A percentile compares a stretch with the other conserved stretches of the same genome.
These are phyloP conservation scores for Lolium perenne DNA, from an alignment of 176 grass and related monocot species.

Conservation along the genomic window DNA sequence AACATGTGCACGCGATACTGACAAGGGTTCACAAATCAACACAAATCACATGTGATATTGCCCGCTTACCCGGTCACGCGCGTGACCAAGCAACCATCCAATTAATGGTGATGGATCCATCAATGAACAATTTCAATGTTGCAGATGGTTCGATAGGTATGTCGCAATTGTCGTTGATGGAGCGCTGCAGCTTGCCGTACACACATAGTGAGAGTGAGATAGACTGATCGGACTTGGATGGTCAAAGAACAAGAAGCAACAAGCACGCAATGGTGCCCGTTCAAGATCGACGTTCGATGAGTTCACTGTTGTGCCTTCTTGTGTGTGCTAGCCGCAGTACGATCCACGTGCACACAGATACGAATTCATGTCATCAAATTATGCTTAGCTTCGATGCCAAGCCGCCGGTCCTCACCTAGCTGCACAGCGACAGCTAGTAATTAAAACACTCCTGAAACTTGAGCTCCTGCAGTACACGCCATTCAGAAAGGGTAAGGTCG, in stretches of 20 bases:
- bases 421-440: not conserved
- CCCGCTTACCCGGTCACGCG: not conserved
- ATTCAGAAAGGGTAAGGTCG: not conserved
- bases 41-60: not conserved
- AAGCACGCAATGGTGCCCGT: not conserved
- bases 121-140: not conserved
- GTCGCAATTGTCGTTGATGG: not conserved
- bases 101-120: not conserved
- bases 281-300: not conserved
- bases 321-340: too few species aligned
- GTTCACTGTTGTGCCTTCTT: not conserved
- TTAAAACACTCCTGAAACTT: not conserved
- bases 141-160: not conserved
- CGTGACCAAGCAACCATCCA: not conserved
- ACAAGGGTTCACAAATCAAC: not conserved
- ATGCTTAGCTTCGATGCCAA: not conserved
- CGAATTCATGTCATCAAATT: too few species aligned
- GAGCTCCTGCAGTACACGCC: not conserved
- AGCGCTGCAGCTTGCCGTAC: not conserved
- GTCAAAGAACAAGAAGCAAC: not conserved
- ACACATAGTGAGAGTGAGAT: not conserved
- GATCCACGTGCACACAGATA: too few species aligned
- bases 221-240: not conserved
- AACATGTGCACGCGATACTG: not conserved
- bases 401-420: not conserved